Evolutionary conservation across 306 rosid species (phyloP).

Genomic region (Lagenaria siceraria): DNA sequence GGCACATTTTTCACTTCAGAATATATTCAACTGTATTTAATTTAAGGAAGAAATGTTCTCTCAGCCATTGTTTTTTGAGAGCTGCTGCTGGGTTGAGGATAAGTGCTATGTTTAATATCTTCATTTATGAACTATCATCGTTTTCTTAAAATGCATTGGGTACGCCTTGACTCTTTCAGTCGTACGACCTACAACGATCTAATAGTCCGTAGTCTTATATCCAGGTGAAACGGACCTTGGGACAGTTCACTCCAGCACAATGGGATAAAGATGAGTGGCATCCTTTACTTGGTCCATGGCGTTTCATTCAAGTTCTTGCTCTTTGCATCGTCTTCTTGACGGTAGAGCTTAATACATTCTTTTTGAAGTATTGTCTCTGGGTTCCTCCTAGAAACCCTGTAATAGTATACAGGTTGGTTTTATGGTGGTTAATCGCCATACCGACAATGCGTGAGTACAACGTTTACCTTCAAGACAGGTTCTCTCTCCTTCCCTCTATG

Average conservation of each 20-base stretch:
- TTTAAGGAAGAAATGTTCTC: not conserved
- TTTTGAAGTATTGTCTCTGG: conserved; percentile 89
- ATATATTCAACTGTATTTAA: not conserved
- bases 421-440: conserved; percentile 13
- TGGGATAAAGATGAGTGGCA: conserved; percentile 99
- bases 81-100: not conserved
- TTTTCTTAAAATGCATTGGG: not conserved
- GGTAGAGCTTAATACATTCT: conserved; percentile 89
- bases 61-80: not conserved
- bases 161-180: not conserved
- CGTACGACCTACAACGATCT: not conserved
- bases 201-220: conserved; percentile 6
- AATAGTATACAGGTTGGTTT: conserved; percentile 8
- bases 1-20: not conserved
- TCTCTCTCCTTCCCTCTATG: conserved; percentile 16
- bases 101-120: not conserved
- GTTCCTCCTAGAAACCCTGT: conserved; percentile 91
- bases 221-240: conserved; percentile 84
- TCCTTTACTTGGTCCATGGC: conserved; percentile 96
- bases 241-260: conserved; percentile 89
- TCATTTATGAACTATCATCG: not conserved
- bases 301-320: conserved; percentile 81
- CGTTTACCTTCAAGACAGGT: conserved; percentile 95
- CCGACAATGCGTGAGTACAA: conserved; percentile 84
- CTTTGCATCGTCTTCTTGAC: conserved; percentile 78